phyloP scores from a whole-genome alignment of 345 rosid species.

The Eucalyptus regnans region DNA sequence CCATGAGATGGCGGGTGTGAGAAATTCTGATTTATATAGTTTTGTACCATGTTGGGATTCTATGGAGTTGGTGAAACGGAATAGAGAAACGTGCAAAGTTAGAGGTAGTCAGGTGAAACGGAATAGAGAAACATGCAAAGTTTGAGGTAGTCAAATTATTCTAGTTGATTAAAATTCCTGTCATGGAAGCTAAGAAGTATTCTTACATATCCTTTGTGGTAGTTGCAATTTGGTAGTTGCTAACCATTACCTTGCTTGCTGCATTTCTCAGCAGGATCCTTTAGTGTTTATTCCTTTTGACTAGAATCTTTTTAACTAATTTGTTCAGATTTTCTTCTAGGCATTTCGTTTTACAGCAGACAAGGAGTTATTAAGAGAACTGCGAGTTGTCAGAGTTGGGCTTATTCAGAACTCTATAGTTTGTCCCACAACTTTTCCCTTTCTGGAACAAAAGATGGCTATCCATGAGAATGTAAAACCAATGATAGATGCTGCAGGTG shows the following conservation, averaged over 20 bases:
- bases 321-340: slow-evolving; percentile 12
- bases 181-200: too few relatives aligned
- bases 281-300: not conserved
- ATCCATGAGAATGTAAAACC: slow-evolving; percentile 62
- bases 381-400: slow-evolving; percentile 76
- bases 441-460: slow-evolving; percentile 54
- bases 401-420: slow-evolving; percentile 77
- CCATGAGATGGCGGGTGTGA: not conserved
- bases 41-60: not conserved
- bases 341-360: slow-evolving; percentile 65
- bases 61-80: not conserved
- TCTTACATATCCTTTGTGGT: too few relatives aligned
- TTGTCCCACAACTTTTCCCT: slow-evolving; percentile 67
- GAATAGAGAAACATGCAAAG: too few relatives aligned
- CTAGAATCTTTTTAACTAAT: not conserved
- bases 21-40: not conserved
- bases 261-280: not conserved
- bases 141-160: too few relatives aligned
- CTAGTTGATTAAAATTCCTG: too few relatives aligned
- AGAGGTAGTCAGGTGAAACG: too few relatives aligned
- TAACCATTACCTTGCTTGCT: not conserved
- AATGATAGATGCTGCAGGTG: slow-evolving; percentile 74
- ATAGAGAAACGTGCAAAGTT: too few relatives aligned
- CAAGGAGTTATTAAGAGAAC: slow-evolving; percentile 57
- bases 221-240: too few relatives aligned